Evolutionary conservation across 2,329 filamentous ascomycete genomes (phyloP).

Genomic region (Ophiosphaerella narmari): DNA sequence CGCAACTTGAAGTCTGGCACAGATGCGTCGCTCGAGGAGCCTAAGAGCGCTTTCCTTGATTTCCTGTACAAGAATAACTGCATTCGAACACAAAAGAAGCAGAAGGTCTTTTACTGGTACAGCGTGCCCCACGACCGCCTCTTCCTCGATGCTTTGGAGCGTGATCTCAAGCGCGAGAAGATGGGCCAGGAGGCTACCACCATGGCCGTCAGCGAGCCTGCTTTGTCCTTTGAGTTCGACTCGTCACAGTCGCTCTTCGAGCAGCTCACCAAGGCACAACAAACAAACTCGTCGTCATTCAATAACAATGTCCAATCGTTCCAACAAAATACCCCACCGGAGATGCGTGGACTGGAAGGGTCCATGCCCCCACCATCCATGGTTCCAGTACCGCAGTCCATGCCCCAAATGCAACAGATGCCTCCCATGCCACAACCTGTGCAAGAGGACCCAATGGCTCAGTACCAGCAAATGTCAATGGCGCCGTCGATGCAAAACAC

Average conservation of each 20-base stretch:
- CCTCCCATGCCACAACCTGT: constrained; percentile 57
- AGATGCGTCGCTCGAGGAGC: constrained; percentile 96
- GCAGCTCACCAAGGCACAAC: constrained; percentile 98
- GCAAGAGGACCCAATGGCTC: constrained; percentile 69
- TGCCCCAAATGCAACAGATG: constrained; percentile 22
- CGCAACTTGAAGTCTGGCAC: constrained; percentile 98
- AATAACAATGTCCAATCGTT: constrained; percentile 68
- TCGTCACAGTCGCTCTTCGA: constrained; percentile 98
- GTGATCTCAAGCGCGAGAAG: constrained; percentile 98
- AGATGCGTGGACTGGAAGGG: constrained; percentile 81
- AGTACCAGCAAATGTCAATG: constrained; percentile 79
- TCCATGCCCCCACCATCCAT: constrained; percentile 91
- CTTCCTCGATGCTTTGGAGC: constrained; percentile 95
- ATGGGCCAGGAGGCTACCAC: constrained; percentile 99
- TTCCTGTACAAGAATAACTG: constrained; percentile 99
- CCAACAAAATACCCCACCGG: constrained; percentile 83
- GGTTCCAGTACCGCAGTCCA: constrained; percentile 58
- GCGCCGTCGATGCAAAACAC: constrained; percentile 71
- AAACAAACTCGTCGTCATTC: constrained; percentile 97
- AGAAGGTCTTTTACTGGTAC: constrained; percentile 99
- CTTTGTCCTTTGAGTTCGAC: constrained; percentile 98
- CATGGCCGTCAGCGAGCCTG: constrained; percentile 93
- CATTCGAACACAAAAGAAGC: constrained; percentile 99
- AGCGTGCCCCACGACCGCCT: constrained; percentile 97
- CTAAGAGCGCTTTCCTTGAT: constrained; percentile 97